A percentile compares a stretch with the other conserved stretches of the same genome.
Evolutionary conservation across 345 rosid genomes (phyloP).

Genomic region (Eutrema yunnanense): DNA sequence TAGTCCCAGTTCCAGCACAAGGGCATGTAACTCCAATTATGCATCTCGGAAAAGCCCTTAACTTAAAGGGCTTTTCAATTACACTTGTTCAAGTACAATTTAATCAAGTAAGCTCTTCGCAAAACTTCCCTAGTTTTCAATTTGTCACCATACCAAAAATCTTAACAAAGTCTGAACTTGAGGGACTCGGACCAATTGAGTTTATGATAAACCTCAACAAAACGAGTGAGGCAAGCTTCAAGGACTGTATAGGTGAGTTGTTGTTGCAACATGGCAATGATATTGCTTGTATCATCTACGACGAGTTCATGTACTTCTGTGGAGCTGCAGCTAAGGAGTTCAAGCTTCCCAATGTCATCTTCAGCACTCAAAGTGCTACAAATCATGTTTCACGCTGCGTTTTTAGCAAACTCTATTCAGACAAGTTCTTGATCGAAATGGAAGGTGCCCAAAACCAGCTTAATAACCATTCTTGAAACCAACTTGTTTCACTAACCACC

Average conservation of each 20-base stretch:
- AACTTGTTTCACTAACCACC: neutral
- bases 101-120: neutral
- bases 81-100: constrained; percentile 1
- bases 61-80: neutral
- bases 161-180: neutral
- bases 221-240: neutral
- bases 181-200: neutral
- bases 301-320: constrained; percentile 22
- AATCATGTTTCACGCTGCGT: neutral
- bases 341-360: constrained; percentile 14
- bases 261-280: neutral
- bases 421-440: constrained; percentile 10
- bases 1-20: neutral
- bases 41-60: neutral
- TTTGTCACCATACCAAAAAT: neutral
- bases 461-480: neutral
- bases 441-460: constrained; percentile 4
- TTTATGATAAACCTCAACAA: neutral
- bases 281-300: constrained; percentile 1
- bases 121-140: neutral
- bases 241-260: neutral
- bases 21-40: constrained; percentile 10
- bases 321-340: neutral
- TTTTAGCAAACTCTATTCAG: neutral
- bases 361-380: constrained; percentile 20